Base-by-base conservation (phyloP, 169 alveolate species). In the Ophryocystis elektroscirrha region DNA sequence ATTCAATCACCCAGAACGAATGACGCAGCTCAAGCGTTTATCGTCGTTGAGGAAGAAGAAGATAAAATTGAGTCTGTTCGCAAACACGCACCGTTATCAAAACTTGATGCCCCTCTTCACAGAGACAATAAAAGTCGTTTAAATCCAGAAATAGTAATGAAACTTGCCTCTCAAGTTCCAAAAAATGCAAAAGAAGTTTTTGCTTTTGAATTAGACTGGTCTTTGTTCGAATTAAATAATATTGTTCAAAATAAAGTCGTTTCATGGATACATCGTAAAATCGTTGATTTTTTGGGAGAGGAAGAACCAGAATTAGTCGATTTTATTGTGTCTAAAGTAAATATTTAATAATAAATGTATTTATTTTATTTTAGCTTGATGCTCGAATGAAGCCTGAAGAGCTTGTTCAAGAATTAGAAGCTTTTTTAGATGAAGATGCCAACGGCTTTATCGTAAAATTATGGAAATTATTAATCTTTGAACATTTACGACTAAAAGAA, bases 281-380 rank as follows among this genome's bases (percentile, higher is more conserved):
- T 75, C 15, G 43, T 53, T 15, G 84, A 75, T 53, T 73, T 54
- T 44, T 72, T 75, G 81, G 84, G 84, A 19, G 64, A 65, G n/a
- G 84, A 73, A 29, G 84, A 75, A 48, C 28, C 58, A 12, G 73
- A 69, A 28, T 63, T 63, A 1, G 55, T 44, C 12, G 80, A 69
- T 39, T 77, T 72, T 46, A 43, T 75, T 7, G 75, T 63, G 35
- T 73, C 58, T 51, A 52, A 72, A 35, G 42, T 58, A 16, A 51
- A 36, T 42, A 26, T 48, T n/a, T n/a, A n/a, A n/a, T n/a, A n/a
- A n/a, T n/a, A n/a, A n/a, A n/a, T n/a, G n/a, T n/a, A n/a, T n/a
- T n/a, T n/a, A n/a, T n/a, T n/a, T n/a, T n/a, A n/a, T n/a, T 56
- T 30, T 69, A 76, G 22, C 60, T 75, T 16, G 32, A 53, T 25